Conservation (phyloP, 2,329 filamentous ascomycete genomes). For the Alternaria arbusti region DNA sequence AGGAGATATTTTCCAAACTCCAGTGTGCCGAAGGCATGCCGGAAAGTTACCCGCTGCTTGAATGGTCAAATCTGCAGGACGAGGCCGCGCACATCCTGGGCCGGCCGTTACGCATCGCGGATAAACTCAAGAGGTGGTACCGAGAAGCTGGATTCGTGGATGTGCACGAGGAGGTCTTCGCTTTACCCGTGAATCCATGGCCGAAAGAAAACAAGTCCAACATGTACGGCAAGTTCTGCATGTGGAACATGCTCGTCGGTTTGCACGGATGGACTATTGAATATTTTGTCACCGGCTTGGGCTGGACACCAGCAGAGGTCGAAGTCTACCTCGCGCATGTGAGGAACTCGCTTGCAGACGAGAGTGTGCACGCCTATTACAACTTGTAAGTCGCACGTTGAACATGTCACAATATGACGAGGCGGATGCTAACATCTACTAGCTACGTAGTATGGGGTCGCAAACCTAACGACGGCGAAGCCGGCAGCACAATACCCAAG, state of each 20-base stretch:
- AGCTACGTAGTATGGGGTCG: constrained; percentile 40
- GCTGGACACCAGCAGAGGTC: constrained; percentile 54
- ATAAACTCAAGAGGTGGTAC: constrained; percentile 62
- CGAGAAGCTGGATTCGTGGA: constrained; percentile 64
- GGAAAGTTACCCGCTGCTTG: constrained; percentile 53
- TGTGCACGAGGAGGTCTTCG: constrained; percentile 59
- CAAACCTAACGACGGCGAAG: constrained; percentile 27
- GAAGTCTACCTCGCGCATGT: constrained; percentile 54
- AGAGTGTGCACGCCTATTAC: constrained; percentile 51
- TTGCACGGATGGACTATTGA: constrained; percentile 54
- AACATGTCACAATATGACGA: not conserved
- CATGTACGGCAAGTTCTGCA: constrained; percentile 57
- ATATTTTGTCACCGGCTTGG: constrained; percentile 51
- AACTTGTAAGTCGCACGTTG: constrained; percentile 45
- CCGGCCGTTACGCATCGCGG: constrained; percentile 59
- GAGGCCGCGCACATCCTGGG: constrained; percentile 55
- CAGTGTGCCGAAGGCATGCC: constrained; percentile 62
- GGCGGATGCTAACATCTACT: not conserved
- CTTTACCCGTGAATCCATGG: constrained; percentile 62
- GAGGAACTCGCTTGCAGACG: constrained; percentile 48
- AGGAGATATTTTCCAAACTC: constrained; percentile 53
- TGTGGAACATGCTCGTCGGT: constrained; percentile 55
- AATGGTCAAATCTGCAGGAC: constrained; percentile 54
- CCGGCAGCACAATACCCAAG: constrained; percentile 23
- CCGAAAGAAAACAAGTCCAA: constrained; percentile 56